Percentiles rank a stretch among this genome's conserved stretches.
phyloP scores from a whole-genome alignment of 1,139 yeast species.

The Lizanozyma gosingica region DNA sequence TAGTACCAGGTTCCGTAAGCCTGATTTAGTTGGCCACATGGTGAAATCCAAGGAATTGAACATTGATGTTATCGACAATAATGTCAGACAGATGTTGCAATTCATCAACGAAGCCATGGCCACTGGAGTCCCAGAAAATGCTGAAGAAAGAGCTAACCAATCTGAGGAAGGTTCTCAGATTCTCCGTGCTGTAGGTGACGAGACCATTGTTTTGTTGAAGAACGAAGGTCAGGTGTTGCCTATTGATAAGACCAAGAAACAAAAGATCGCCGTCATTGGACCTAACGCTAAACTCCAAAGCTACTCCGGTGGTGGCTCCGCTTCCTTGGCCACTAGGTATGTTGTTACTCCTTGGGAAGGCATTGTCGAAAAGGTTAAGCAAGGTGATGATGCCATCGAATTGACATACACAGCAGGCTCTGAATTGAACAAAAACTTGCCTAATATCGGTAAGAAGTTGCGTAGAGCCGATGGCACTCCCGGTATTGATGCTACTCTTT shows the following conservation, averaged over 20 bases:
- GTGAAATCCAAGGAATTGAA: no score
- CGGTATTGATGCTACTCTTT: constrained; percentile 36
- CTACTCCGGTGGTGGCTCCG: constrained; percentile 33
- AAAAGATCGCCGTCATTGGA: constrained; percentile 27
- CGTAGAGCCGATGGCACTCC: constrained; percentile 20
- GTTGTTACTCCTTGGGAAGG: constrained; percentile 27
- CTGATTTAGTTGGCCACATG: constrained; percentile 9
- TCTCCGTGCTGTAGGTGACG: constrained; percentile 12
- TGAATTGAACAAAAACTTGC: constrained; percentile 3
- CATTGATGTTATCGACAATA: constrained; percentile 10
- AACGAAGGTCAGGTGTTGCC: constrained; percentile 12
- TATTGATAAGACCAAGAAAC: constrained; percentile 8
- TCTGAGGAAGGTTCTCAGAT: constrained; percentile 10
- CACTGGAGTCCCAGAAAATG: constrained; percentile 10
- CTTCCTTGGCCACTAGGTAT: constrained; percentile 23
- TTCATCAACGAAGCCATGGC: constrained; percentile 11
- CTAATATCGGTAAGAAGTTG: constrained; percentile 3
- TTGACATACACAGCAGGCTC: constrained; percentile 1
- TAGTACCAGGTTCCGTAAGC: constrained; percentile 10
- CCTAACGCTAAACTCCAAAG: constrained; percentile 27
- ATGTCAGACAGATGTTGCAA: constrained; percentile 10
- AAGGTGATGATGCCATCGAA: constrained; percentile 14
- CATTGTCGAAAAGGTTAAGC: constrained; percentile 16
- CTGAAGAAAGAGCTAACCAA: constrained; percentile 9
- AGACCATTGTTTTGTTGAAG: constrained; percentile 15